phyloP scores from a whole-genome alignment of 2,329 filamentous ascomycete species.

The Ceratocystis harringtonii region DNA sequence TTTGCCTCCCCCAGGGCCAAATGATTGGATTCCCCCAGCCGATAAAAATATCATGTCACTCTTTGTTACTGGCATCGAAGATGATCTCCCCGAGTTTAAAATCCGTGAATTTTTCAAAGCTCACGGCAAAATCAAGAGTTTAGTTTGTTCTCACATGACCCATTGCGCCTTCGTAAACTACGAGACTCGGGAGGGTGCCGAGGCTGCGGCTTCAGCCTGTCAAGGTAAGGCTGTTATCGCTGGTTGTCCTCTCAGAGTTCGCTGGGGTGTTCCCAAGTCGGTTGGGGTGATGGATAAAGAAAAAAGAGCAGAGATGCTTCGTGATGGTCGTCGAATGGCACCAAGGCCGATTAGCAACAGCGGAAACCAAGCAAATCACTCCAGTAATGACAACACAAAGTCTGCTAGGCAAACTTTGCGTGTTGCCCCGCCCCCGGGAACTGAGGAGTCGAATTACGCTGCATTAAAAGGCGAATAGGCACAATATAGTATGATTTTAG shows the following conservation, averaged over 20 bases:
- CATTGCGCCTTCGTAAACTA: conserved; percentile 97
- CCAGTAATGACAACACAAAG: neutral
- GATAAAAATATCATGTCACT: conserved; percentile 82
- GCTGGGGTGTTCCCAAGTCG: conserved; percentile 86
- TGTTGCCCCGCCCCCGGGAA: conserved; percentile 61
- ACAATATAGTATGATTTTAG: neutral
- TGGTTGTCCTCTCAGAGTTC: conserved; percentile 75
- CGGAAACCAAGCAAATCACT: neutral
- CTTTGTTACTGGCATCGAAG: conserved; percentile 89
- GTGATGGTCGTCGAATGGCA: conserved; percentile 40
- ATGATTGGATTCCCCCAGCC: conserved; percentile 71
- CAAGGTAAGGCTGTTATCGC: conserved; percentile 81
- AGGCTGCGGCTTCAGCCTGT: conserved; percentile 69
- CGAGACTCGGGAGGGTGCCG: conserved; percentile 66
- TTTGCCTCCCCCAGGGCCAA: conserved; percentile 43
- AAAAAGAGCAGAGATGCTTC: conserved; percentile 63
- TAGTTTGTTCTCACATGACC: conserved; percentile 92
- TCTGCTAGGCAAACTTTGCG: conserved; percentile 3
- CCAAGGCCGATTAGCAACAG: neutral
- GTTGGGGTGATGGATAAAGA: conserved; percentile 85
- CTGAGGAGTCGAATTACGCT: conserved; percentile 63
- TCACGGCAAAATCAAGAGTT: conserved; percentile 77
- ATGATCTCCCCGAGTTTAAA: conserved; percentile 86
- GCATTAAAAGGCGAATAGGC: conserved; percentile 63
- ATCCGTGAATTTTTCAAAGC: conserved; percentile 79